Percentiles rank a stretch among this genome's conserved stretches.
phyloP scores from a whole-genome alignment of 805 yeast species.

The Wickerhamomyces xylosicus region DNA sequence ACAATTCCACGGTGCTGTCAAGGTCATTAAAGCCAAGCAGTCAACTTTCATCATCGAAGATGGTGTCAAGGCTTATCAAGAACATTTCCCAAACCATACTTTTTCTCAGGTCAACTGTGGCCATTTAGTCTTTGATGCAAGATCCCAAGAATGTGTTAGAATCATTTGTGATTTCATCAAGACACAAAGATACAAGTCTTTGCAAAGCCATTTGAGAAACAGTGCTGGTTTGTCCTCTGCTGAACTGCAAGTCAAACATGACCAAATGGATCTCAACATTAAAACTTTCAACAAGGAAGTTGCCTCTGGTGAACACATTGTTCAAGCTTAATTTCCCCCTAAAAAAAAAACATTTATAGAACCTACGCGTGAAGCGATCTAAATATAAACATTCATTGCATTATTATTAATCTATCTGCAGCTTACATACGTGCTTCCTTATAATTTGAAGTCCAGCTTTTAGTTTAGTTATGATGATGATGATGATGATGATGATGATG shows the following conservation, averaged over 20 bases:
- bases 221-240: background rate
- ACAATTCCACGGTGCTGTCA: constrained; percentile 24
- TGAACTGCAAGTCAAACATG: background rate
- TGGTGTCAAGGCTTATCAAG: constrained; percentile 15
- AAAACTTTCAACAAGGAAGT: background rate
- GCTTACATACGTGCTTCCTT: no score
- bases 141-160: constrained; percentile 21
- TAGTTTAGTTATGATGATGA: no score
- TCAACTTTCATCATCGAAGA: constrained; percentile 28
- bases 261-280: background rate
- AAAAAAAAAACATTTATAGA: no score
- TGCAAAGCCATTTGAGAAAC: constrained; percentile 10
- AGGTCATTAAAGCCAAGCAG: constrained; percentile 28
- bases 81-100: constrained; percentile 20
- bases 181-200: constrained; percentile 11
- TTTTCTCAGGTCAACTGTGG: constrained; percentile 18
- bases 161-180: constrained; percentile 18
- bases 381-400: no score
- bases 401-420: no score
- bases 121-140: constrained; percentile 30
- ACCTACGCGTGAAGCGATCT: no score
- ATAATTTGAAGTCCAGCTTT: no score
- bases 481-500: no score
- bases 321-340: background rate
- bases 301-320: background rate